Percentiles rank a stretch among this genome's conserved stretches.
phyloP scores from a whole-genome alignment of 768 basidiomycete genomes.

The Tulasnella sp. region DNA sequence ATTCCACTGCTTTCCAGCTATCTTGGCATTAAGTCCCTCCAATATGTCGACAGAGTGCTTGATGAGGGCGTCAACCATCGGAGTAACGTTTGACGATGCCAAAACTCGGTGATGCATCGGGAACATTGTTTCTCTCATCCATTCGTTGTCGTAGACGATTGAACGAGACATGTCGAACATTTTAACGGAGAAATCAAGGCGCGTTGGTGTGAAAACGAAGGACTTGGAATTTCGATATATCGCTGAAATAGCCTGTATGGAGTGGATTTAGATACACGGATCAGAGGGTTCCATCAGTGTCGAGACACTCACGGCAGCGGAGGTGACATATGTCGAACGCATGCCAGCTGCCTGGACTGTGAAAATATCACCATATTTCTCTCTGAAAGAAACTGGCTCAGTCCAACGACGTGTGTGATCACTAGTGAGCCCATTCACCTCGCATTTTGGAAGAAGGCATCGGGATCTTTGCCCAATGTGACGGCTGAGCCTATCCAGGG shows the following conservation, averaged over 20 bases:
- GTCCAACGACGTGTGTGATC: background rate
- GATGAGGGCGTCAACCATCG: background rate
- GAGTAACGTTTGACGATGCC: background rate
- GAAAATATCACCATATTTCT: slow-evolving; percentile 13
- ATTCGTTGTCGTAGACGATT: background rate
- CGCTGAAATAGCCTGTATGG: background rate
- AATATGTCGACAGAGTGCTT: background rate
- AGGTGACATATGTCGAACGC: slow-evolving; percentile 9
- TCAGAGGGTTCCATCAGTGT: background rate
- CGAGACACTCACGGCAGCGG: background rate
- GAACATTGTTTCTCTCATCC: background rate
- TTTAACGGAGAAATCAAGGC: background rate
- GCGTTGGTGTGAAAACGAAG: slow-evolving; percentile 11
- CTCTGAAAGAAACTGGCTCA: background rate
- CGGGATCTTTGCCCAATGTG: slow-evolving; percentile 11
- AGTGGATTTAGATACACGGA: background rate
- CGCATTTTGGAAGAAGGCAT: slow-evolving; percentile 11
- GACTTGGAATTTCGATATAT: slow-evolving; percentile 14
- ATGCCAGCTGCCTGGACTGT: slow-evolving; percentile 7
- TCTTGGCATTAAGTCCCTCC: too few species aligned
- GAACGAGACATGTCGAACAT: slow-evolving; percentile 13
- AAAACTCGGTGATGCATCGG: slow-evolving; percentile 2
- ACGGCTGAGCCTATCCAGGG: slow-evolving; percentile 15
- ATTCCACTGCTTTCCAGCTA: background rate
- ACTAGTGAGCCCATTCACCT: background rate